Base-by-base conservation (phyloP, 1,284 basidiomycete genomes). In the Trichosporon sp. region DNA sequence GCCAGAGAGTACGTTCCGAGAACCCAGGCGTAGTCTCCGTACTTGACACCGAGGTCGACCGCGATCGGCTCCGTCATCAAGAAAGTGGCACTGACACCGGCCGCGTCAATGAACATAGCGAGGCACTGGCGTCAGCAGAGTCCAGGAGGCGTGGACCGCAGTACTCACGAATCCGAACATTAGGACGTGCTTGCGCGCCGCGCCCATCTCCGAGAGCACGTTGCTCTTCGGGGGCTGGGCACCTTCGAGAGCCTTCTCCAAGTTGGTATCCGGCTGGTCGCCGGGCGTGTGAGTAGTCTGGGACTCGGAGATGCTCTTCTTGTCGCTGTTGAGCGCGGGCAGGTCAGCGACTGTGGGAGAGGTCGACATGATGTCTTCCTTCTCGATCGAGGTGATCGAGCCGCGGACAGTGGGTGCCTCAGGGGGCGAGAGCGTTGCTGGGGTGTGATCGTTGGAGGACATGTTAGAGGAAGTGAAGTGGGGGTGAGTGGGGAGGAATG, bases 41-140 rank as follows among this genome's bases (percentile, higher is more conserved):
- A 61, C 12, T 46, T 19, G 54, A 83, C 72, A 11, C 69, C 70
- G 31, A 83, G 79, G 40, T 82, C 43, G 77, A 76, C 0, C 72
- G 78, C 74, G 66, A 82, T 83, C n/a, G 78, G 79, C 0, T 76
- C 78, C 1, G 80, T 82, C 77, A 82, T 80, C 35, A 83, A 68
- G 75, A 83, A 82, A 4, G 79, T 81, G 4, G 81, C 79, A 10
- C 71, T 73, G 1, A 81, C 80, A 26, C 76, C 79, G 6, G 81
- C 79, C 6, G 78, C 79, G 54, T 83, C 82, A 67, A 79, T 79
- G 70, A 77, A 79, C 76, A 79, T 78, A 31, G 76, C 73, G 19
- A 69, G 61, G 31, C 71, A 74, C 73, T 74, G 63, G 1, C 3
- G 31, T 68, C 21, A 68, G 63, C n/a, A n/a, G 26, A 6, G 65